Percentiles rank a stretch among this genome's conserved stretches.
These are phyloP conservation scores for Helianthus tuberosus DNA, from an alignment of 129 eudicot species.

Conservation along the genomic window DNA sequence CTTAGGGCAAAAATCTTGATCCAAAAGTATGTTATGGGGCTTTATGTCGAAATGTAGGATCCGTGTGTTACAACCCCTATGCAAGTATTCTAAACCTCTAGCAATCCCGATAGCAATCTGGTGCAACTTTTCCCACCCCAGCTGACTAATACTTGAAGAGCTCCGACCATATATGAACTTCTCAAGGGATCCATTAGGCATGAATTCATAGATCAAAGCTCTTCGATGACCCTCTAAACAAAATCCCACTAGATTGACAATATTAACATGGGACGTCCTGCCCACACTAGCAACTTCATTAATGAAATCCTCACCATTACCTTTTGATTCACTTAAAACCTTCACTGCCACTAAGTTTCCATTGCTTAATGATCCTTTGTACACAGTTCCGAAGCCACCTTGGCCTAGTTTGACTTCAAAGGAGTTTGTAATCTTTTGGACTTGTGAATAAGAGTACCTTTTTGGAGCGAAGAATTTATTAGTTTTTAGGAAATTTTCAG, in stretches of 20 bases:
- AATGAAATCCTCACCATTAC: constrained; percentile 44
- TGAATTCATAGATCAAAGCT: constrained; percentile 51
- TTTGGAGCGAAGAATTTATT: constrained; percentile 38
- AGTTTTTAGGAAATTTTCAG: constrained; percentile 32
- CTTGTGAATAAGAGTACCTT: constrained; percentile 41
- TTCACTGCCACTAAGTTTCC: constrained; percentile 58
- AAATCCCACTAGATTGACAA: constrained; percentile 48
- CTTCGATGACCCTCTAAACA: constrained; percentile 40
- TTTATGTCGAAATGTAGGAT: constrained; percentile 56
- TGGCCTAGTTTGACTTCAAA: constrained; percentile 42
- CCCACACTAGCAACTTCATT: constrained; percentile 58
- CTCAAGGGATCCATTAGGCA: constrained; percentile 61
- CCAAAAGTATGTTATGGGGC: constrained; percentile 51
- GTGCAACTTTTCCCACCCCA: constrained; percentile 40
- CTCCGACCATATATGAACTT: constrained; percentile 26
- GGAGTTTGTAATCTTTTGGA: constrained; percentile 48
- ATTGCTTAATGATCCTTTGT: constrained; percentile 40
- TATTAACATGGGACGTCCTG: constrained; percentile 47
- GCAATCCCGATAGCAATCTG: constrained; percentile 52
- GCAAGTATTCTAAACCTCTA: constrained; percentile 51
- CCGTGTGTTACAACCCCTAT: constrained; percentile 44
- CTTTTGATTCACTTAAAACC: constrained; percentile 35
- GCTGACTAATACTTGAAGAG: constrained; percentile 2
- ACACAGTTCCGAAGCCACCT: constrained; percentile 58
- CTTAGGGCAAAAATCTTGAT: constrained; percentile 42